Base-by-base conservation (phyloP, 139 green algal genomes). In the Pleodorina starrii region DNA sequence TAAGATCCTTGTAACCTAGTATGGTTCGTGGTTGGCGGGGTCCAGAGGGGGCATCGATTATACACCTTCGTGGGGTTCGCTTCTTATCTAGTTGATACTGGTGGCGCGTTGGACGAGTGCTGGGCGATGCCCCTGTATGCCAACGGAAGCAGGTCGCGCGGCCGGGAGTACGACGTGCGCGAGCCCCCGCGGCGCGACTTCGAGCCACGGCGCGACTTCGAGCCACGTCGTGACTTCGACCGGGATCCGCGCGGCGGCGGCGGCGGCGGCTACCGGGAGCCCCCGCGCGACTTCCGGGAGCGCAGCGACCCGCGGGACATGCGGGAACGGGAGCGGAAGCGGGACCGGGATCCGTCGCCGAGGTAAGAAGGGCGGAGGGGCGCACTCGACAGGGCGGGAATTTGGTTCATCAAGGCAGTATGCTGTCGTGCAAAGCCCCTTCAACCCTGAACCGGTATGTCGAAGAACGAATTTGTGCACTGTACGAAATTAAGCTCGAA, bases 301-400 rank as follows among this genome's bases (percentile, higher is more conserved):
- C 51, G 84, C 0, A 81, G 86, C 48, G 90, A 84, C 68, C 46
- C 85, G 66, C 54, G 51, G 21, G 51, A 71, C 50, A 71, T 10
- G 42, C 6, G 72, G 66, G 78, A 85, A 35, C 46, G 88, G 27
- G 89, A 87, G 1, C 84, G 81, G 38, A 92, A 92, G 76, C 84
- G 89, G 5, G 89, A 92, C 12, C 84, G 84, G 16, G 84, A 90
- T 23, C 38, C 51, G 3, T 73, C 78, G 57, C 76, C 76, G n/a
- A 84, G 76, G 76, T 84, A 50, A 32, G 50, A 1, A 12, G 54
- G n/a, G n/a, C n/a, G n/a, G n/a, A n/a, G n/a, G n/a, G n/a, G n/a
- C n/a, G n/a, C n/a, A n/a, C n/a, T n/a, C n/a, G n/a, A n/a, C n/a
- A n/a, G n/a, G n/a, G n/a, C n/a, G n/a, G n/a, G n/a, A n/a, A n/a